Base-by-base conservation (phyloP, 2,329 filamentous ascomycete genomes). In the Claviceps paspali region DNA sequence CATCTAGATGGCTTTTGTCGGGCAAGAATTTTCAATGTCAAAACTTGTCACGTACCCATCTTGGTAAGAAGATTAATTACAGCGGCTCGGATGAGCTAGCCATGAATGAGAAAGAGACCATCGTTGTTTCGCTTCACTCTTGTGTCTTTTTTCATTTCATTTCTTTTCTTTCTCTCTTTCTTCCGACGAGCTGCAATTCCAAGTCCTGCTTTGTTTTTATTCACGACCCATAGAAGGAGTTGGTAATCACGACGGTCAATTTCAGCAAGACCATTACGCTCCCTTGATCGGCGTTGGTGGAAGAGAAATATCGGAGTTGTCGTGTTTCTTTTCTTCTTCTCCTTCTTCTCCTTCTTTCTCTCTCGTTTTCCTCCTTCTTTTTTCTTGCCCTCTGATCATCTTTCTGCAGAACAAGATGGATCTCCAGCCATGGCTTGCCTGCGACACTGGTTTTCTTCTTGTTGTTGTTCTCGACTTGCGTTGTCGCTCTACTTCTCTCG, bases 181-280 rank as follows among this genome's bases (percentile, higher is more conserved):
- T n/a, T n/a, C n/a, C n/a, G n/a, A n/a, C 11, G 17, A 17, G 33
- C n/a, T n/a, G 24, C 17, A 24, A 8, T 11, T 15, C 12, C 5
- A 18, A 10, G 15, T 21, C 28, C 35, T 29, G 33, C n/a, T n/a
- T n/a, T n/a, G n/a, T n/a, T n/a, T n/a, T n/a, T 35, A 35, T 38
- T 38, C 24, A 38, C 35, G 33, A 34, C 14, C n/a, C 36, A 29
- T 28, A 24, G 17, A 38, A 30, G 48, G 52, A 55, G 52, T 51
- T 54, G 53, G 53, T 59, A 60, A 59, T 59, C 50, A 57, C 48
- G 55, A 58, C 53, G 55, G 55, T 49, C 52, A 17, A 39, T 27
- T 27, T 33, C 37, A 35, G 39, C 39, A 31, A 39, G 54, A 43
- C 55, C 55, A 54, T 56, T 58, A 56, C 55, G 52, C 51, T 59